Conservation (phyloP, 805 yeast genomes). For the Yarrowia deformans region DNA sequence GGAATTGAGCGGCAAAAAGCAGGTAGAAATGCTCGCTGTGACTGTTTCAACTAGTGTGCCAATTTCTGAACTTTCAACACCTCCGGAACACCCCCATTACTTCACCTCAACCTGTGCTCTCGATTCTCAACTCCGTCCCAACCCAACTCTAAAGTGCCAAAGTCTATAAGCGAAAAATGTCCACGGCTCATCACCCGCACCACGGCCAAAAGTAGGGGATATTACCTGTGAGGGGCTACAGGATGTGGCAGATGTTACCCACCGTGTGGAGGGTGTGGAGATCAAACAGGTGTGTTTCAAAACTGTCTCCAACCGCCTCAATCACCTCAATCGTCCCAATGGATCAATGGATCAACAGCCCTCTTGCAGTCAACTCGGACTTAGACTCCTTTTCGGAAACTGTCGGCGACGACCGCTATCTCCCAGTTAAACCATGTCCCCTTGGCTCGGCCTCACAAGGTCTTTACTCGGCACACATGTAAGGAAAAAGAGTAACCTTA, state of each 20-base stretch:
- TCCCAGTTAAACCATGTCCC: constrained; percentile 29
- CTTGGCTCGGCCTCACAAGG: constrained; percentile 36
- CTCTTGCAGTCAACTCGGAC: constrained; percentile 3
- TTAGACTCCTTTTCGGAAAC: constrained; percentile 21
- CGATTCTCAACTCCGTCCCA: not conserved
- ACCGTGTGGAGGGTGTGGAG: not conserved
- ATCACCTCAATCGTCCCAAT: too few species aligned
- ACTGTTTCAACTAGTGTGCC: not conserved
- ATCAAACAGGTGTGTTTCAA: too few species aligned
- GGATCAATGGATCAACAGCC: not conserved
- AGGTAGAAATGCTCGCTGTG: not conserved
- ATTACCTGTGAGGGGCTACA: constrained; percentile 9
- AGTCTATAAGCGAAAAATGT: constrained; percentile 23
- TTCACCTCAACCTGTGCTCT: not conserved
- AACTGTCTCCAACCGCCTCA: not conserved
- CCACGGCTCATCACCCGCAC: constrained; percentile 33
- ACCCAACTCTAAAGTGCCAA: constrained; percentile 4
- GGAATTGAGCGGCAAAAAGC: not conserved
- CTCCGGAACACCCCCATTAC: too few species aligned
- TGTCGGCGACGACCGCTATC: constrained; percentile 33
- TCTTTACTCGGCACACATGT: constrained; percentile 33
- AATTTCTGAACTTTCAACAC: too few species aligned
- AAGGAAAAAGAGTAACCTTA: constrained; percentile 16
- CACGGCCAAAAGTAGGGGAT: not conserved
- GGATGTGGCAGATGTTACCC: constrained; percentile 4